These are phyloP conservation scores for Pichia phayaonensis DNA, from an alignment of 805 yeast genomes.

Conservation along the genomic window DNA sequence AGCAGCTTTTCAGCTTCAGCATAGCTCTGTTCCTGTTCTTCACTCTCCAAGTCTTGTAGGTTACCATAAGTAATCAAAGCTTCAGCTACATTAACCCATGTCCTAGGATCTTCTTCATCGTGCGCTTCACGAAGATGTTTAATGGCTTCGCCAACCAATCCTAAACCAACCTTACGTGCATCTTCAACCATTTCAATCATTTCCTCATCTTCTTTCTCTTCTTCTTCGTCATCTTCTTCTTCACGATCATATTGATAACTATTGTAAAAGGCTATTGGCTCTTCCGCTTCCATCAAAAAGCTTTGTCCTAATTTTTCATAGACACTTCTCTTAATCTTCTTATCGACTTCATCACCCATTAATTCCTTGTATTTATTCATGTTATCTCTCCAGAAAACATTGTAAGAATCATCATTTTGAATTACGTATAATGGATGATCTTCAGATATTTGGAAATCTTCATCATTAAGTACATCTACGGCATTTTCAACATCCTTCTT, in stretches of 20 bases:
- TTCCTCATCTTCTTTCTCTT: conserved; percentile 9
- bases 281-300: conserved; percentile 57
- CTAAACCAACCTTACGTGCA: conserved; percentile 45
- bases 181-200: conserved; percentile 30
- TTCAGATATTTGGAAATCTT: conserved; percentile 32
- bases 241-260: conserved; percentile 43
- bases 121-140: conserved; percentile 50
- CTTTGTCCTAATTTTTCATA: conserved; percentile 54
- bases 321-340: conserved; percentile 21
- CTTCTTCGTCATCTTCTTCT: conserved; percentile 35
- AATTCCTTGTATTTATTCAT: conserved; percentile 28
- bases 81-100: conserved; percentile 83
- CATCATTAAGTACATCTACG: conserved; percentile 8
- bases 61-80: conserved; percentile 77
- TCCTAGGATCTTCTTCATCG: conserved; percentile 66
- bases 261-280: conserved; percentile 47
- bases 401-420: conserved; percentile 34
- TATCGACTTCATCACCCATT: conserved; percentile 14
- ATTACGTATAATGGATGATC: conserved; percentile 50
- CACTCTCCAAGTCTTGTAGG: conserved; percentile 53
- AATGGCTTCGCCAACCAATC: conserved; percentile 45
- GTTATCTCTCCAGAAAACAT: conserved; percentile 50
- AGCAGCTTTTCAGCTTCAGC: conserved; percentile 60
- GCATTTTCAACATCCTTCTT: conserved; percentile 15
- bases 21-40: conserved; percentile 62